Conservation (phyloP, 1,284 basidiomycete genomes). For the Cystobasidium slooffiae region DNA sequence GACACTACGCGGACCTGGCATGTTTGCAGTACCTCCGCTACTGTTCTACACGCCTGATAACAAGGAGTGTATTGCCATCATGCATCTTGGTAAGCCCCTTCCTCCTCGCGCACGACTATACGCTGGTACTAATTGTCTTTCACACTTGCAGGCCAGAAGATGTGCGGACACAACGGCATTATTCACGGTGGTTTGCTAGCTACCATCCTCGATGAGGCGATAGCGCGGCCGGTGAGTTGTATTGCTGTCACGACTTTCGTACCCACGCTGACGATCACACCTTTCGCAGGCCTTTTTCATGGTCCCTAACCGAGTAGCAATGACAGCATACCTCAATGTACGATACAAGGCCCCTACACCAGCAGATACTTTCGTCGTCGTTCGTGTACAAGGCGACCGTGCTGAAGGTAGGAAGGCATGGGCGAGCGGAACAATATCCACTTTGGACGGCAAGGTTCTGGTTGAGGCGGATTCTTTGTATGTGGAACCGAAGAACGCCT, state of each 20-base stretch:
- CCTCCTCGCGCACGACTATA: background rate
- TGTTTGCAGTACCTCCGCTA: slow-evolving; percentile 75
- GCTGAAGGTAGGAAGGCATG: slow-evolving; percentile 74
- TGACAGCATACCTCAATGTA: slow-evolving; percentile 69
- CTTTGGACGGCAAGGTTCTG: slow-evolving; percentile 74
- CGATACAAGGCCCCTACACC: slow-evolving; percentile 56
- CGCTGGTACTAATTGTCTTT: background rate
- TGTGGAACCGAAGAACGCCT: slow-evolving; percentile 40
- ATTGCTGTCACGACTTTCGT: background rate
- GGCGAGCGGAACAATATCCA: slow-evolving; percentile 74
- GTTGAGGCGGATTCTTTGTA: slow-evolving; percentile 67
- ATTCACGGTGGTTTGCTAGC: slow-evolving; percentile 90
- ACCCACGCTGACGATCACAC: background rate
- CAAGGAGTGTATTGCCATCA: slow-evolving; percentile 68
- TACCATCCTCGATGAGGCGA: slow-evolving; percentile 83
- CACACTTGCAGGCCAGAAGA: slow-evolving; percentile 56
- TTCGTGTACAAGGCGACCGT: slow-evolving; percentile 69
- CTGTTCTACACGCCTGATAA: slow-evolving; percentile 77
- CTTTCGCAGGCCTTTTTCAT: slow-evolving; percentile 73
- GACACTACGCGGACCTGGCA: slow-evolving; percentile 80
- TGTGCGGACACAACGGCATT: slow-evolving; percentile 69
- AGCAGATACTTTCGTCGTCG: slow-evolving; percentile 68
- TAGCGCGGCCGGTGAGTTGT: slow-evolving; percentile 75
- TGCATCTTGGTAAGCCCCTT: slow-evolving; percentile 73
- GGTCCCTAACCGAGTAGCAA: slow-evolving; percentile 85